Evolutionary conservation across 2,329 filamentous ascomycete species (phyloP), one percentile per base, ranked within the genome.

Genomic region (Colletotrichum plurivorum): DNA sequence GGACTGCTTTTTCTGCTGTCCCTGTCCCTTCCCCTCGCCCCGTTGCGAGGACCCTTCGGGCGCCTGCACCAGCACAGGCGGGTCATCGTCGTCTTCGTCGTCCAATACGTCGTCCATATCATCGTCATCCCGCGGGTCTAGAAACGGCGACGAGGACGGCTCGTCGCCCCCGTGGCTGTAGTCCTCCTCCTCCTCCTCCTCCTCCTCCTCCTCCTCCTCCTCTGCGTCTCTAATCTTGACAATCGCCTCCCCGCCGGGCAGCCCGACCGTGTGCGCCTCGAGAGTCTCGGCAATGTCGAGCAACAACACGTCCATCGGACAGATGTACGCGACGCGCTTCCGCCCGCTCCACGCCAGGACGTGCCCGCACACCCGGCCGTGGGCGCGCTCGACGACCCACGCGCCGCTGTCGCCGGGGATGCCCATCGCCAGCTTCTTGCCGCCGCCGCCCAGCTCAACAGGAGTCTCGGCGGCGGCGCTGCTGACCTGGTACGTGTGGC

Each of bases 351-450:
- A 97, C 0, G 95, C 95, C 13, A 98, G 85, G 0, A 98, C 93
- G 75, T 98, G 95, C 0, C 95, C 95, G 73, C 94, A 96, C 3
- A 98, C 89, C 45, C 90, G 88, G 1, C 94, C 94, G n/a, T 90
- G 86, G 6, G 87, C 86, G 66, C 93, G 92, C 73, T 95, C 93
- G 16, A 98, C 90, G 4, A 98, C 89, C 95, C 95, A 98, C 0
- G 95, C 95, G 4, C 95, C 95, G 7, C 92, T 95, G 78, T 98
- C 95, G 18, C 95, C 95, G 2, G 95, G 95, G 13, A 96, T 89
- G 2, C 89, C 89, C 27, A 92, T 83, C 0, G 86, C 82, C 0
- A 79, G 73, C 51, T 72, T 71, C 4, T 72, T 58, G 10, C 69
- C 72, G 39, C 71, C 72, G 0, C 71, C 62, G 16, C 67, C 22